Evolutionary conservation across 2,329 filamentous ascomycete genomes (phyloP).

Genomic region (Phialophora tarda): DNA sequence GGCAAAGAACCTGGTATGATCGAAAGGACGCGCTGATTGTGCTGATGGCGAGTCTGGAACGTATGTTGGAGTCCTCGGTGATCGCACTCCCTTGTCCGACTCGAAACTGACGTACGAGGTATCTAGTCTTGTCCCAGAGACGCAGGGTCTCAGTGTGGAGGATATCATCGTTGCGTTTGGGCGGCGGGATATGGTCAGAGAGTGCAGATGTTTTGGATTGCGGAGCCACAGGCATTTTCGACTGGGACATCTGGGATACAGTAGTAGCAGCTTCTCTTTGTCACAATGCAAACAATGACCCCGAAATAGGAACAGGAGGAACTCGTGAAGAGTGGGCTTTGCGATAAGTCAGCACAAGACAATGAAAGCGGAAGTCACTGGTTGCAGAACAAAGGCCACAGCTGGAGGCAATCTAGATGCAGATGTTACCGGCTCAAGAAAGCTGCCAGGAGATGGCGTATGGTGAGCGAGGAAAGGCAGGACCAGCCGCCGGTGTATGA

Average conservation of each 20-base stretch:
- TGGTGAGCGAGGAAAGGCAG: not conserved
- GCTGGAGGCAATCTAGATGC: not conserved
- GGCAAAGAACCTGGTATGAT: constrained; percentile 23
- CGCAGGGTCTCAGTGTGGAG: not conserved
- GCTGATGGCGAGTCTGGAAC: constrained; percentile 23
- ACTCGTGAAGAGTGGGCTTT: not conserved
- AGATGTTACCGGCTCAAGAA: not conserved
- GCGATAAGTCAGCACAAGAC: not conserved
- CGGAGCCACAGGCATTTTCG: not conserved
- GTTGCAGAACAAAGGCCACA: constrained; percentile 13
- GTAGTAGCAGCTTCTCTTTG: constrained; percentile 16
- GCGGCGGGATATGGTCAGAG: not conserved
- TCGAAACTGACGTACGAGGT: constrained; percentile 24
- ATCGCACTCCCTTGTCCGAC: constrained; percentile 26
- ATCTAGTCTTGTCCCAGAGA: constrained; percentile 14
- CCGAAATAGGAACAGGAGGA: not conserved
- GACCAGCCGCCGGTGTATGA: not conserved
- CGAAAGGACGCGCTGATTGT: constrained; percentile 21
- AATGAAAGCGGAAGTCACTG: constrained; percentile 6
- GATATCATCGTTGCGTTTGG: not conserved
- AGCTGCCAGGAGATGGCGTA: not conserved
- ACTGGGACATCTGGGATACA: constrained; percentile 3
- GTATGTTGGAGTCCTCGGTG: constrained; percentile 36
- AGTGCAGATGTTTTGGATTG: not conserved
- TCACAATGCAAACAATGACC: constrained; percentile 16